Evolutionary conservation across 2,329 filamentous ascomycete species (phyloP), one percentile per base, ranked within the genome.

Genomic region (Alternaria brassicicola): DNA sequence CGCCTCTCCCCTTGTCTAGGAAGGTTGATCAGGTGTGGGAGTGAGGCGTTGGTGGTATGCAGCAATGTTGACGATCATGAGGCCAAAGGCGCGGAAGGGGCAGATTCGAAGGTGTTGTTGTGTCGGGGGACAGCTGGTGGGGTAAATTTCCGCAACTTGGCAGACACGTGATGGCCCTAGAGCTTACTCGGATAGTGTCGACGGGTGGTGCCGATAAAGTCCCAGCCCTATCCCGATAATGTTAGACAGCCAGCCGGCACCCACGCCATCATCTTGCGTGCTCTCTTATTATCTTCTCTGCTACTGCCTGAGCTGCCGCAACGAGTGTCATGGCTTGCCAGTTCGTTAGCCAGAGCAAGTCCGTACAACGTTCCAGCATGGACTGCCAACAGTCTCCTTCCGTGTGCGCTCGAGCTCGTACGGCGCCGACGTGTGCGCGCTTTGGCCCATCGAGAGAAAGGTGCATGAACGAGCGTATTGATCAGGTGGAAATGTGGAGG

Each of bases 151-250:
- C 63, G 55, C 64, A 62, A 65, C 53, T 65, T 65, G 15, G 56
- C 19, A 13, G 28, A n/a, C 72, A 75, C 73, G 73, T 75, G 72
- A 74, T 51, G 10, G 10, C 33, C 51, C 70, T 71, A 74, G 46
- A n/a, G 42, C 56, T 41, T 7, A 57, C 55, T 33, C 6, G 51
- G 62, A 46, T 50, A 56, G 55, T 25, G 21, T n/a, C 5, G 21
- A 15, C 39, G 35, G 55, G 35, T 42, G 42, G 21, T 41, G 46
- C 71, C 67, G 67, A 72, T 52, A 59, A 63, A 53, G 47, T 58
- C 59, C 68, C 68, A 63, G 57, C 50, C 50, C 51, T 52, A 38
- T 55, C 43, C 54, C 26, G 3, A 39, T 33, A 28, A 23, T 55
- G 51, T 51, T 28, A 52, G 56, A 33, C 41, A 31, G 52, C 43